Evolutionary conservation across 2,329 filamentous ascomycete genomes (phyloP).

Genomic region (Aspergillus thermomutatus): DNA sequence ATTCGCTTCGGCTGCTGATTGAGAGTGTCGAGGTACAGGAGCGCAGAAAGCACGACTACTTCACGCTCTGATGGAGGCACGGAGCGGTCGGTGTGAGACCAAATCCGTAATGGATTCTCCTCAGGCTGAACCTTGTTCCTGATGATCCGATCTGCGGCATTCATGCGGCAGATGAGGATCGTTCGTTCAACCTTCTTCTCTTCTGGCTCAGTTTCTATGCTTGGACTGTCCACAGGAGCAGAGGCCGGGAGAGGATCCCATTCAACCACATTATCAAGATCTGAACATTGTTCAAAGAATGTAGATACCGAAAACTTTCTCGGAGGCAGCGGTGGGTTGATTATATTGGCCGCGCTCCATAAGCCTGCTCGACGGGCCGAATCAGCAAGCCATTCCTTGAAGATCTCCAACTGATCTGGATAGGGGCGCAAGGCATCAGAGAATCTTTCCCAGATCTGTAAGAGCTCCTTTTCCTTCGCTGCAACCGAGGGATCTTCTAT

Average conservation of each 20-base stretch:
- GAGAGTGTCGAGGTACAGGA: constrained; percentile 15
- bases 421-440: background rate
- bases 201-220: background rate
- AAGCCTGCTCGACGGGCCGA: background rate
- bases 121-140: background rate
- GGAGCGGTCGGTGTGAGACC: background rate
- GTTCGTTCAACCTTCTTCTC: background rate
- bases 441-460: background rate
- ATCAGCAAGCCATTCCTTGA: background rate
- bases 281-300: background rate
- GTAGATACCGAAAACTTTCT: background rate
- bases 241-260: background rate
- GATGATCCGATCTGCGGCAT: background rate
- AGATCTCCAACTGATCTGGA: background rate
- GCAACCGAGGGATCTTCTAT: background rate
- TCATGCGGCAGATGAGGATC: background rate
- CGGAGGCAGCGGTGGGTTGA: background rate
- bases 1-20: background rate
- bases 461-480: background rate
- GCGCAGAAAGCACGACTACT: constrained; percentile 12
- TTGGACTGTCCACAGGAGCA: background rate
- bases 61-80: background rate
- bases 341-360: background rate
- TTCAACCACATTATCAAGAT: background rate
- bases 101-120: background rate